These are phyloP conservation scores for Rutstroemia sp. DNA, from an alignment of 2,329 filamentous ascomycete genomes.

Conservation along the genomic window DNA sequence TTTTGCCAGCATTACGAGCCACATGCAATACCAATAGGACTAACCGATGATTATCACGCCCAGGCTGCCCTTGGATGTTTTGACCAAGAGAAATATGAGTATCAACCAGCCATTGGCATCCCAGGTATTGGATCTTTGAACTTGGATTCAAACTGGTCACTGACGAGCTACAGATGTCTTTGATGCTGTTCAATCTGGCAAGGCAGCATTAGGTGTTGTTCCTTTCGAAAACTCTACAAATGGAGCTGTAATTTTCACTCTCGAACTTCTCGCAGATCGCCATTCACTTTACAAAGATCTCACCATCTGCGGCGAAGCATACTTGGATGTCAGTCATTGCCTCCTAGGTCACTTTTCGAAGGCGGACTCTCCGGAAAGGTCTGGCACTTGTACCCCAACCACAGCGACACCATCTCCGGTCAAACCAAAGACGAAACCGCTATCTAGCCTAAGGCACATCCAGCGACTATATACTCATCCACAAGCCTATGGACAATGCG, in stretches of 20 bases:
- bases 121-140: constrained; percentile 14
- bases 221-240: constrained; percentile 97
- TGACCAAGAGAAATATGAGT: constrained; percentile 22
- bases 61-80: constrained; percentile 49
- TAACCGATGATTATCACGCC: constrained; percentile 24
- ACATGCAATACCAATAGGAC: constrained; percentile 12
- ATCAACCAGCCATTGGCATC: constrained; percentile 11
- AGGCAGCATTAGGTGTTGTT: constrained; percentile 67
- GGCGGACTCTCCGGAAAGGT: constrained; percentile 28
- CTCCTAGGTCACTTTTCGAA: constrained; percentile 51
- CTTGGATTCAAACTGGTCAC: neutral
- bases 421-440: constrained; percentile 41
- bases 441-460: constrained; percentile 51
- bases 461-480: constrained; percentile 84
- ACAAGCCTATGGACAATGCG: constrained; percentile 91
- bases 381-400: constrained; percentile 45
- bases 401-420: constrained; percentile 36
- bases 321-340: constrained; percentile 83
- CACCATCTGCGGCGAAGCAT: constrained; percentile 73
- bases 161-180: constrained; percentile 63
- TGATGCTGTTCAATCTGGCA: constrained; percentile 60
- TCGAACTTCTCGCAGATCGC: constrained; percentile 81
- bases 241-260: constrained; percentile 81
- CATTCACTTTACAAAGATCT: constrained; percentile 57
- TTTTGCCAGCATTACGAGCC: constrained; percentile 9